These are phyloP conservation scores for Apophysomyces sp. DNA, from an alignment of 371 early-diverging fungal genomes.

Conservation along the genomic window DNA sequence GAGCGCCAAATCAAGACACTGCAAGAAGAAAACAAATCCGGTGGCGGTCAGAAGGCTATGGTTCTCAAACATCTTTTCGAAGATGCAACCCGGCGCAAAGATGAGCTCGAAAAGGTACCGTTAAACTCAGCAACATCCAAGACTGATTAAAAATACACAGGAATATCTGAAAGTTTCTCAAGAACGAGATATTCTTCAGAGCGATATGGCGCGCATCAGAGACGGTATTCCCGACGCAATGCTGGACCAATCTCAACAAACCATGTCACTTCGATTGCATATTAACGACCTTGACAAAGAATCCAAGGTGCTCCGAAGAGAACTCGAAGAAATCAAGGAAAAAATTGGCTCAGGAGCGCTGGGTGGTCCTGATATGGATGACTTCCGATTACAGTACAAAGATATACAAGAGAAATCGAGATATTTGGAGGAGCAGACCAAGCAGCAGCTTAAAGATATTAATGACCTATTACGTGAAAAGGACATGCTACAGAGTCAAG, in stretches of 20 bases:
- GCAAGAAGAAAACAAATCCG: constrained; percentile 57
- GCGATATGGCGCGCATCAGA: constrained; percentile 68
- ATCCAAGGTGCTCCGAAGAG: constrained; percentile 34
- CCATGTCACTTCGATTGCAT: constrained; percentile 39
- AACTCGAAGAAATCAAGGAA: constrained; percentile 22
- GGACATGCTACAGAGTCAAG: constrained; percentile 55
- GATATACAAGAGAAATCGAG: constrained; percentile 42
- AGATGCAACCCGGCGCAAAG: constrained; percentile 69
- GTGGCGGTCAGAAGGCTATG: constrained; percentile 48
- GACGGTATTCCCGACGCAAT: constrained; percentile 48
- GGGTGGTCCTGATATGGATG: constrained; percentile 31
- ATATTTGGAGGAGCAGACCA: constrained; percentile 59
- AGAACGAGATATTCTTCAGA: constrained; percentile 69
- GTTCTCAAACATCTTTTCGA: constrained; percentile 71
- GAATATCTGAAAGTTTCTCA: constrained; percentile 72
- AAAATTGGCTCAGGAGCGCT: constrained; percentile 38
- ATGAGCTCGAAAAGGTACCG: constrained; percentile 65
- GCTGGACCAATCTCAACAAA: constrained; percentile 28
- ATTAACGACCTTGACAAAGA: constrained; percentile 49
- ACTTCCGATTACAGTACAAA: constrained; percentile 27
- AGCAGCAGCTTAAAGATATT: constrained; percentile 62
- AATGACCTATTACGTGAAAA: constrained; percentile 70
- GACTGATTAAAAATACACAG: constrained; percentile 6
- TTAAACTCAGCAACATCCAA: neutral
- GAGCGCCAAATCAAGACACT: constrained; percentile 72